Base-by-base conservation (phyloP, 352 stramenopile genomes). In the Phytophthora pisi region DNA sequence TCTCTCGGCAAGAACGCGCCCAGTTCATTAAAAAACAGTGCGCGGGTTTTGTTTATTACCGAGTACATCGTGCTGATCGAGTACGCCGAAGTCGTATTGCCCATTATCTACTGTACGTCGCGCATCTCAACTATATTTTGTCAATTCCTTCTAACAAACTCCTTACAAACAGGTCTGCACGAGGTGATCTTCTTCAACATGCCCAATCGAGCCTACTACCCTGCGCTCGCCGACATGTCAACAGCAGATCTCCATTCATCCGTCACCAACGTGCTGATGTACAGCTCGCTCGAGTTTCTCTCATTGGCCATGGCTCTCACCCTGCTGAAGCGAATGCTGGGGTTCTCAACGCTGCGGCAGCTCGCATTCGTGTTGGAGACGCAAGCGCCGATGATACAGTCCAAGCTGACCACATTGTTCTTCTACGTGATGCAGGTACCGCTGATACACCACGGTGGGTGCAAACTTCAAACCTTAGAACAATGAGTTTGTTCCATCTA, bases 11-110 rank as follows among this genome's bases (percentile, higher is more conserved):
- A 11, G 65, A 77, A 47, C 57, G 65, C 3, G 57, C 57, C 11
- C 40, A 61, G 5, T 77, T 78, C 18, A 68, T 82, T n/a, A 57
- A 63, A 5, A 63, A 69, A 69, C 0, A 78, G 64, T 11, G 56
- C 74, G 4, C 65, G 61, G 10, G 68, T 80, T 9, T 65, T 82
- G 6, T 72, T 79, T 26, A 75, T 75, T n/a, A 74, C 68, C 1
- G 75, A 86, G 66, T 84, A 77, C 15, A 55, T 82, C 40, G 51
- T 82, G 18, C 60, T 84, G 28, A 58, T 75, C 6, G 78, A 84
- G 55, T 84, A 80, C 26, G 64, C 60, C 3, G 73, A 82, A 54
- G 68, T 81, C 4, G 60, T 77, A 2, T 49, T 86, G 26, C 68
- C 78, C 23, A 51, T 72, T 23, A 49, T 81, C 10, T 82, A 84